Evolutionary conservation across 208 protist genomes (phyloP), one percentile per base, ranked within the genome.

Genomic region (Trypanosoma platydactyli): DNA sequence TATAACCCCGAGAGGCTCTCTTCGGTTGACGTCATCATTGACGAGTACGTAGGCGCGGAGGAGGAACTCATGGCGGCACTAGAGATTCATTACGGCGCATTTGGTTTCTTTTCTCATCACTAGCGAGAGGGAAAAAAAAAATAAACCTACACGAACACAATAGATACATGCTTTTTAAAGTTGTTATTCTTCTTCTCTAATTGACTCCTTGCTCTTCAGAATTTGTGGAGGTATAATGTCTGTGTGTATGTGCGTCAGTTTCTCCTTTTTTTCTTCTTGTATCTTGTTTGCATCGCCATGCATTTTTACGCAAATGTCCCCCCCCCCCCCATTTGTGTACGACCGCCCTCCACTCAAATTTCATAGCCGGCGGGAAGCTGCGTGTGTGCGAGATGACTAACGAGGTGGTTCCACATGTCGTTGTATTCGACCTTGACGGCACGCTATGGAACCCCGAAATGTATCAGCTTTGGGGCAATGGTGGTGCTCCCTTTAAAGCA

Each of bases 361-460:
- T 30, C 24, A 53, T 13, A 27, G 16, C 13, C 22, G 42, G 29
- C 16, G 61, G 46, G 48, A 11, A 60, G 5, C 18, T 40, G 6
- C 22, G 25, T 29, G 68, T 16, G 51, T 11, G 55, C 40, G 42
- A 38, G 24, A 68, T 70, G 64, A 63, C 48, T 27, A 52, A 52
- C n/a, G 63, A 72, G 20, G 61, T 54, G 16, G 11, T 84, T 11
- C 90, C 90, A 7, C 76, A 79, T 27, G 83, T 95, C 25, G 91
- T 97, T 69, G 89, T 94, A 46, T 95, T 95, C 56, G 92, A 97
- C 53, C 83, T 97, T 25, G 92, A 97, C 63, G 92, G 89, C 12
- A 97, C 92, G 2, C 72, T 97, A 3, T 97, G 92, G 89, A 52
- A 80, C 16, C 92, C 92, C 0, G 89, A 97, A 72, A 95, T 97